Evolutionary conservation across 345 rosid species (phyloP), one percentile per base, ranked within the genome.

Genomic region (Limnanthes douglasii): DNA sequence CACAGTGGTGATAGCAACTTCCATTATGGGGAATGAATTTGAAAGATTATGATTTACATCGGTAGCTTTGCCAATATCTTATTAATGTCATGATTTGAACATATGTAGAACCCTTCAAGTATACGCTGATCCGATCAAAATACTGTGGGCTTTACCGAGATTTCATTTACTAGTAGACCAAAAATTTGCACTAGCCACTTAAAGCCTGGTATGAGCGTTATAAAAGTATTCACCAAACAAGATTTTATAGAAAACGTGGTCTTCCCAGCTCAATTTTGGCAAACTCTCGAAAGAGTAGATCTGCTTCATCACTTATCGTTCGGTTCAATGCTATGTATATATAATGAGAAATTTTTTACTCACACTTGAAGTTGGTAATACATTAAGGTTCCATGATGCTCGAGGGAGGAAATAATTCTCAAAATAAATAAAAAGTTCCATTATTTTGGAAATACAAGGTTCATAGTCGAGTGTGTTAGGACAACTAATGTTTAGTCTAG

Each of bases 401-500:
- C 69, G 78, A 64, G 75, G 72, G 46, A 72, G 54, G 47, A 62
- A 69, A 66, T 69, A 57, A 43, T 14, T 33, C 70, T 76, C 14
- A 59, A 33, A 56, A 61, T 76, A 30, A 34, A 58, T 6, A 41
- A 57, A 34, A 54, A 59, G 39, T 54, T 72, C 42, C 66, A 69
- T 39, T 58, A 69, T 35, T 58, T 69, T 31, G 61, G 64, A 7
- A 69, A 81, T 27, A 43, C 60, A 6, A 75, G 81, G 19, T 72
- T 48, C 43, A 46, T 64, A 21, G 78, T 69, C 8, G 86, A 76
- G 54, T 64, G 81, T 57, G 27, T 26, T 3, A 67, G 47, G 10
- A 66, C 75, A 45, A 59, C 69, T 61, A 72, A 76, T 34, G 49
- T 72, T 13, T 59, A 70, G 49, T 61, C 70, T 5, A 81, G 78